phyloP scores from a whole-genome alignment of 1,139 yeast species.

The Protomyces lactucae-debilis region DNA sequence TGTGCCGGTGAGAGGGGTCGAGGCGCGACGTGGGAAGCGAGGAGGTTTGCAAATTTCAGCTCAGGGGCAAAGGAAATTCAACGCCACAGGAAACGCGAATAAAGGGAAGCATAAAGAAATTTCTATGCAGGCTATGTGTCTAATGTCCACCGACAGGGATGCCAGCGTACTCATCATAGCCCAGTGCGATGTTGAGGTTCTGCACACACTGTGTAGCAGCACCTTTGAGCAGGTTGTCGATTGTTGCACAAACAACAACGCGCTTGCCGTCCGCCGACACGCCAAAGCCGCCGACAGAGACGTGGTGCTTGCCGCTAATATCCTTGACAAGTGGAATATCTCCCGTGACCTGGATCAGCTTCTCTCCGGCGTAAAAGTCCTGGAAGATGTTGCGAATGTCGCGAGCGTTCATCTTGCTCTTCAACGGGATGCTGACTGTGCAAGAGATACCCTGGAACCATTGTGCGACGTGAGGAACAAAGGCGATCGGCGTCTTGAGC shows the following conservation, averaged over 20 bases:
- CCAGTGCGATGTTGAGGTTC: conserved; percentile 82
- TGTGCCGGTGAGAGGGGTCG: no score
- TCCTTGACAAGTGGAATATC: conserved; percentile 91
- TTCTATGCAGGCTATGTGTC: not conserved
- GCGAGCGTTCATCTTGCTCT: conserved; percentile 65
- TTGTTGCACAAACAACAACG: conserved; percentile 89
- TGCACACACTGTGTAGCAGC: conserved; percentile 97
- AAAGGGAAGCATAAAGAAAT: no score
- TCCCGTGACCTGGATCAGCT: conserved; percentile 74
- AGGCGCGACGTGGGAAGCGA: no score
- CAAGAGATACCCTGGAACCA: conserved; percentile 98
- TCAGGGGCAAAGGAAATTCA: no score
- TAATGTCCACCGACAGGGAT: conserved; percentile 52
- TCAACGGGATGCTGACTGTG: conserved; percentile 85
- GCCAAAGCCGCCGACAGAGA: conserved; percentile 91
- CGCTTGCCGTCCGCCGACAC: conserved; percentile 83
- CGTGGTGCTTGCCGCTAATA: conserved; percentile 89
- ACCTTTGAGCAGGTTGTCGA: conserved; percentile 92
- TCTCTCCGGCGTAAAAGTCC: conserved; percentile 83
- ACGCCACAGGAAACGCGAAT: no score
- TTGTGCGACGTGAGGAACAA: conserved; percentile 95
- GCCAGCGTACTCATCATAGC: conserved; percentile 91
- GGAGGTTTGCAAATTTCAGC: no score
- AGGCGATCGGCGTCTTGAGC: conserved; percentile 73
- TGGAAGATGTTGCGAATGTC: conserved; percentile 81